Conservation (phyloP, 2,329 filamentous ascomycete genomes). For the Fusarium annulatum region DNA sequence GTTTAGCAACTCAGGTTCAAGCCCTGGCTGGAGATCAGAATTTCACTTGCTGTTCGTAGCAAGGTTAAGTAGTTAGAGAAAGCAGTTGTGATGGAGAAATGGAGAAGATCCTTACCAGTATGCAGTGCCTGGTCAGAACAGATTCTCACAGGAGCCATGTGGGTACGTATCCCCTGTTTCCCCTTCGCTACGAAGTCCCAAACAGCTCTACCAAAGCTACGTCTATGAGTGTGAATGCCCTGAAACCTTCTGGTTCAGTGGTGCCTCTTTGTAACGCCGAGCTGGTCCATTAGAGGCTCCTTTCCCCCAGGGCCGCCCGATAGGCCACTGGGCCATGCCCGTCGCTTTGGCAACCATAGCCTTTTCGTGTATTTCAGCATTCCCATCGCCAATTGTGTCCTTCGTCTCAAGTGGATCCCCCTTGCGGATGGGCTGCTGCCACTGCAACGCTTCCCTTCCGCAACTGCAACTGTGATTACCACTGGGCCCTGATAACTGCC, state of each 20-base stretch:
- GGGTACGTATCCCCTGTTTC: no score
- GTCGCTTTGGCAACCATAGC: background rate
- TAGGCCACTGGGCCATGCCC: background rate
- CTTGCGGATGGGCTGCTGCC: background rate
- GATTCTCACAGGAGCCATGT: background rate
- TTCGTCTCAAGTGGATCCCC: background rate
- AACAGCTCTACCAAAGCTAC: no score
- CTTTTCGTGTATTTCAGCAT: background rate
- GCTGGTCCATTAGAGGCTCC: background rate
- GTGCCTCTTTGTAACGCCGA: no score
- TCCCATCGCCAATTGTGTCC: no score
- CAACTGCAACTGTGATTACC: background rate
- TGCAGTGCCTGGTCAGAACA: background rate
- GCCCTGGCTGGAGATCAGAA: no score
- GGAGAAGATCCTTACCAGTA: background rate
- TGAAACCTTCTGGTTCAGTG: background rate
- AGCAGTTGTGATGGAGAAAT: no score
- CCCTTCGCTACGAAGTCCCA: background rate
- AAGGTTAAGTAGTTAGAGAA: no score
- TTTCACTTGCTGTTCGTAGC: fast-evolving
- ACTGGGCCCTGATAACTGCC: background rate
- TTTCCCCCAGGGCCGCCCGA: background rate
- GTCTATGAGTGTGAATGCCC: background rate
- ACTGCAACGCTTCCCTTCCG: background rate
- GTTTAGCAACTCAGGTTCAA: no score